Conservation (phyloP, 2,329 filamentous ascomycete genomes). For the Talaromyces sp. region DNA sequence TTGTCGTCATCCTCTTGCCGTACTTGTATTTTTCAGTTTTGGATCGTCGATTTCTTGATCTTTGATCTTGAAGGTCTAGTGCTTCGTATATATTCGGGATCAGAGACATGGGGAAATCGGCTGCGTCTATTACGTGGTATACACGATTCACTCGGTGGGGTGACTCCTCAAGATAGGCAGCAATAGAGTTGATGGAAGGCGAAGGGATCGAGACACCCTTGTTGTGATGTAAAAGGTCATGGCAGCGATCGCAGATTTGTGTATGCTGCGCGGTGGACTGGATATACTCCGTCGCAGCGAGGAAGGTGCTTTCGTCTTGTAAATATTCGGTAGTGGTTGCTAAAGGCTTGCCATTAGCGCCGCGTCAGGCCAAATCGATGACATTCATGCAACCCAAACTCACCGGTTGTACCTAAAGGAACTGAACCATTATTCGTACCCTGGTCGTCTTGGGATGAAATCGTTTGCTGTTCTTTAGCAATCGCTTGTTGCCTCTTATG, state of each 20-base stretch:
- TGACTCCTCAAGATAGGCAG: conserved; percentile 79
- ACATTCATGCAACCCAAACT: background rate
- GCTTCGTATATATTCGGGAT: conserved; percentile 69
- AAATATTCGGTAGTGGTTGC: background rate
- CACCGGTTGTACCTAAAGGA: background rate
- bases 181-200: conserved; percentile 73
- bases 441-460: background rate
- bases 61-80: conserved; percentile 65
- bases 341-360: background rate
- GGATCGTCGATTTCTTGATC: conserved; percentile 75
- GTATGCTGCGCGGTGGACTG: conserved; percentile 19
- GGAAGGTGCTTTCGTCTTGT: conserved; percentile 12
- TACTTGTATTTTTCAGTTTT: conserved; percentile 60
- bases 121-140: conserved; percentile 91
- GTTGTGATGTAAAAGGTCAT: conserved; percentile 72
- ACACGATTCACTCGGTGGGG: conserved; percentile 89
- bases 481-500: conserved; percentile 10
- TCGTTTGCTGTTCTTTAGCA: background rate
- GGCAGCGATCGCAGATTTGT: conserved; percentile 75
- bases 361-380: background rate
- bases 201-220: conserved; percentile 68
- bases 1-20: conserved; percentile 67
- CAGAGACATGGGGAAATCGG: conserved; percentile 93
- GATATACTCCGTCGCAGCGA: conserved; percentile 20
- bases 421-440: background rate